Conservation (phyloP, 352 stramenopile species). For the Pythium biforme region DNA sequence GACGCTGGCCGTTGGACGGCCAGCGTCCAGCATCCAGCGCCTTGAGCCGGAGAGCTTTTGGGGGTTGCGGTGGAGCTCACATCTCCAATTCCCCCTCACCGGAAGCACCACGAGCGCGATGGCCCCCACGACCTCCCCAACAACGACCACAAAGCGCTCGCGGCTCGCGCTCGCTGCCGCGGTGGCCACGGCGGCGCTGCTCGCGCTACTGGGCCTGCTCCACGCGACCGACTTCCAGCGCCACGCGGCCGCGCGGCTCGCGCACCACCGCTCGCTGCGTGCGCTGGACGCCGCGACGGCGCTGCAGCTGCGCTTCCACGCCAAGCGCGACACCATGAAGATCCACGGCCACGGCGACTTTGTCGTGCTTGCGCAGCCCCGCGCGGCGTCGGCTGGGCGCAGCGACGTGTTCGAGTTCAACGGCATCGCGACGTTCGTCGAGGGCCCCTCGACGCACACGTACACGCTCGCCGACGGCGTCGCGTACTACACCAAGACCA, state of each 20-base stretch:
- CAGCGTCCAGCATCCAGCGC: not conserved
- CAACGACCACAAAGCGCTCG: too few relatives aligned
- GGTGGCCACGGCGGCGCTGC: conserved; percentile 9
- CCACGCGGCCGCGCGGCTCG: conserved; percentile 39
- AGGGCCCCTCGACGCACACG: conserved; percentile 35
- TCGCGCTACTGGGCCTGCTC: conserved; percentile 10
- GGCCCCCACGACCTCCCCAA: not conserved
- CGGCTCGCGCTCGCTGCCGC: conserved; percentile 1
- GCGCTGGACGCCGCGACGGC: conserved; percentile 32
- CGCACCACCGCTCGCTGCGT: conserved; percentile 42
- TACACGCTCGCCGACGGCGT: conserved; percentile 38
- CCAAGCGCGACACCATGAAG: conserved; percentile 52
- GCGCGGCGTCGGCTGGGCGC: conserved; percentile 8
- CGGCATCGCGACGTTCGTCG: conserved; percentile 32
- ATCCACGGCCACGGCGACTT: conserved; percentile 46
- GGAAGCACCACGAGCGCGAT: not conserved
- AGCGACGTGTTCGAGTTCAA: conserved; percentile 39
- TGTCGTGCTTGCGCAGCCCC: conserved; percentile 39
- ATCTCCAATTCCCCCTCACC: not conserved
- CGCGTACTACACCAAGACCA: conserved; percentile 18
- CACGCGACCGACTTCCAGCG: conserved; percentile 19
- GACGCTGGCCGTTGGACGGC: not conserved
- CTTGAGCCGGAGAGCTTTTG: too few relatives aligned
- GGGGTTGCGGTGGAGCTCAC: too few relatives aligned
- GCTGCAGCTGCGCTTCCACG: conserved; percentile 37